These are phyloP conservation scores for Amanita jacksonii DNA, from an alignment of 768 basidiomycete species.

Conservation along the genomic window DNA sequence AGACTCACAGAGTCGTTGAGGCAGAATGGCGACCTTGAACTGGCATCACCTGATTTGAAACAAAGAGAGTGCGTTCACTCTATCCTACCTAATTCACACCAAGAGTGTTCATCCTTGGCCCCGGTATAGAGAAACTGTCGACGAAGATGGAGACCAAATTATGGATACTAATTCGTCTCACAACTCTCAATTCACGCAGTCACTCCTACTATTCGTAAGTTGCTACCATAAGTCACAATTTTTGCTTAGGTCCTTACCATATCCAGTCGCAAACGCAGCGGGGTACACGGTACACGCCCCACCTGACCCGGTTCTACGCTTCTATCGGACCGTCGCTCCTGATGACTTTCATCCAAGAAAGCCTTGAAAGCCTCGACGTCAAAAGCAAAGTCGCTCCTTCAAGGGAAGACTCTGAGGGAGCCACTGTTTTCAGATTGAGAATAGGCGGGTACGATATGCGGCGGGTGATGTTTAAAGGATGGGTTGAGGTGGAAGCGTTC, in stretches of 20 bases:
- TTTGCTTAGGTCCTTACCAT: not conserved
- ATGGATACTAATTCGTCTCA: constrained; percentile 44
- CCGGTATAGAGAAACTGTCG: constrained; percentile 17
- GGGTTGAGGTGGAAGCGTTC: constrained; percentile 63
- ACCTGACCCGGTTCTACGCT: constrained; percentile 78
- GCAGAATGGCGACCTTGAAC: constrained; percentile 61
- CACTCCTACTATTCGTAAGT: constrained; percentile 74
- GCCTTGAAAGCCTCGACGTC: constrained; percentile 37
- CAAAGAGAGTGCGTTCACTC: constrained; percentile 19
- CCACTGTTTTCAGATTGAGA: constrained; percentile 30
- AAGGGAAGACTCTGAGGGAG: constrained; percentile 9
- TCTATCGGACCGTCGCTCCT: constrained; percentile 43
- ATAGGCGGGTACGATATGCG: constrained; percentile 65
- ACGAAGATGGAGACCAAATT: constrained; percentile 48
- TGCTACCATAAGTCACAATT: no score
- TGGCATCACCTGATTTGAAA: constrained; percentile 50
- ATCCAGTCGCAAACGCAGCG: constrained; percentile 73
- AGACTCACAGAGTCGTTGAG: constrained; percentile 62
- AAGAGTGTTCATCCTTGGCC: no score
- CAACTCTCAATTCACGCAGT: constrained; percentile 70
- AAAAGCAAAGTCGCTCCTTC: constrained; percentile 36
- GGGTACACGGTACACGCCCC: constrained; percentile 62
- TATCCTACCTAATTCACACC: no score
- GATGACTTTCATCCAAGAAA: constrained; percentile 42
- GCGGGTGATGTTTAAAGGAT: constrained; percentile 60